Evolutionary conservation across 805 yeast species (phyloP).

Genomic region (Candida endomychidarum): DNA sequence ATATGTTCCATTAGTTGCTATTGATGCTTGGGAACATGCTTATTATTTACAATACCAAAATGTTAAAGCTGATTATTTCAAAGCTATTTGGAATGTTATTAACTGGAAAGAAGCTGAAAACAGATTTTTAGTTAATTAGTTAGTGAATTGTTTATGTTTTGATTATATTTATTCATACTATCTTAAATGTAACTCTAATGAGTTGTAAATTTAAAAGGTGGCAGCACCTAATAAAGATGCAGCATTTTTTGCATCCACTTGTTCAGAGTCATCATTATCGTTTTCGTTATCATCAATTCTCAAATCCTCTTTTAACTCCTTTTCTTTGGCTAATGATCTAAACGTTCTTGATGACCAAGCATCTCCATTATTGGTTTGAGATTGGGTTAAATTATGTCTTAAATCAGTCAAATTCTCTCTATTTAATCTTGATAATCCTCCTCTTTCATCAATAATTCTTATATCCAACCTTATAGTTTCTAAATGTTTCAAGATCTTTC

Average conservation of each 20-base stretch:
- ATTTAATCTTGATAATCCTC: constrained; percentile 83
- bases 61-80: constrained; percentile 50
- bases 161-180: constrained; percentile 4
- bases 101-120: constrained; percentile 52
- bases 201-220: constrained; percentile 57
- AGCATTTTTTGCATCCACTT: constrained; percentile 78
- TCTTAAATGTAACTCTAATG: too few relatives aligned
- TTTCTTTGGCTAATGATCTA: constrained; percentile 31
- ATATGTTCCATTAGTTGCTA: constrained; percentile 46
- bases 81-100: constrained; percentile 51
- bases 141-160: not conserved
- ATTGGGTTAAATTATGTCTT: constrained; percentile 42
- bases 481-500: constrained; percentile 72
- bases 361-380: constrained; percentile 43
- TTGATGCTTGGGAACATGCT: constrained; percentile 58
- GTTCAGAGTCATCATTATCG: constrained; percentile 27
- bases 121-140: constrained; percentile 31
- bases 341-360: constrained; percentile 45
- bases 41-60: constrained; percentile 54
- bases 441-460: constrained; percentile 69
- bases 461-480: constrained; percentile 72
- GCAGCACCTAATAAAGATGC: constrained; percentile 79
- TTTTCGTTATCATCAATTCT: constrained; percentile 18
- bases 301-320: constrained; percentile 16
- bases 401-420: constrained; percentile 57